phyloP scores from a whole-genome alignment of 148 eudicot genomes.

The Arctostaphylos glauca region DNA sequence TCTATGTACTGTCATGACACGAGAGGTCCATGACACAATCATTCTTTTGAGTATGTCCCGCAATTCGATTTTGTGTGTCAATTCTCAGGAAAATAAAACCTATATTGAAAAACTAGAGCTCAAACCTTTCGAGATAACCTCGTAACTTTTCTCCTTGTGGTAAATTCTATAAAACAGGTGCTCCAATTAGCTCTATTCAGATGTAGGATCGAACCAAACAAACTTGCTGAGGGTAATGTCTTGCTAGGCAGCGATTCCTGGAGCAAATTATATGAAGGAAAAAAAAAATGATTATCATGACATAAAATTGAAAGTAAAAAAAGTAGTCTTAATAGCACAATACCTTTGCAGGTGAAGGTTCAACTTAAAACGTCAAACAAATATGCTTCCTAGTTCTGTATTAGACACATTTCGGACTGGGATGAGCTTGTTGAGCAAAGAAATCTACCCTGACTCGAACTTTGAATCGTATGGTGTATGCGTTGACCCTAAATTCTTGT shows the following conservation, averaged over 20 bases:
- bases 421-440: not conserved
- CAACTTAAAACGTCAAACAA: not conserved
- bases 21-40: constrained; percentile 23
- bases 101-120: constrained; percentile 30
- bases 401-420: not conserved
- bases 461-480: constrained; percentile 1
- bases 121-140: constrained; percentile 29
- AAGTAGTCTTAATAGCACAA: not conserved
- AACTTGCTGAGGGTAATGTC: constrained; percentile 16
- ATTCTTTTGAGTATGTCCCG: constrained; percentile 14
- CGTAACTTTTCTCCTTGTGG: constrained; percentile 19
- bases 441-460: not conserved
- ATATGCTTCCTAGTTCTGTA: not conserved
- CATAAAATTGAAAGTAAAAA: not conserved
- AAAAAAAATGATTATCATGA: not conserved
- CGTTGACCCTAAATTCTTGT: not conserved
- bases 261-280: not conserved
- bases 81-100: constrained; percentile 27
- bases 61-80: constrained; percentile 35
- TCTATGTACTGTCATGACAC: constrained; percentile 22
- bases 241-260: constrained; percentile 60
- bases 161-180: constrained; percentile 30
- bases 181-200: constrained; percentile 28
- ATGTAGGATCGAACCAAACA: constrained; percentile 26
- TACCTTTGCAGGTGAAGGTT: not conserved